These are phyloP conservation scores for Backusella tuberculispora DNA, from an alignment of 192 early-diverging fungal species.

Conservation along the genomic window DNA sequence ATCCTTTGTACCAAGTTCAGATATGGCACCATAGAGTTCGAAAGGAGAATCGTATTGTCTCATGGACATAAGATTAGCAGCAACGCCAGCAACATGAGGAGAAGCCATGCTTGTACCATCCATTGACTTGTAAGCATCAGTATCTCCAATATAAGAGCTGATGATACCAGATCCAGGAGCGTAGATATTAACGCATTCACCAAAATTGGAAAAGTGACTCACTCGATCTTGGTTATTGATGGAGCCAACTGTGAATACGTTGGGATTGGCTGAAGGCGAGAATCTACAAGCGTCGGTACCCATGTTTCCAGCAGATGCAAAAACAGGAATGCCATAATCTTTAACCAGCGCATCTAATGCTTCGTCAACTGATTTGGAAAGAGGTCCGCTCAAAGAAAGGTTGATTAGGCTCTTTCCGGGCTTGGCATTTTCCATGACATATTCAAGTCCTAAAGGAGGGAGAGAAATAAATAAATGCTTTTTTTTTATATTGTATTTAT, in stretches of 20 bases:
- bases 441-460: constrained; percentile 18
- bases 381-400: constrained; percentile 62
- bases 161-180: constrained; percentile 62
- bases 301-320: constrained; percentile 66
- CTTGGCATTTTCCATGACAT: constrained; percentile 29
- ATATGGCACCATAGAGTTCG: constrained; percentile 42
- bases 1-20: constrained; percentile 18
- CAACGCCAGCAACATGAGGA: constrained; percentile 55
- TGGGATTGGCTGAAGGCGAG: constrained; percentile 50
- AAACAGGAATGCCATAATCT: constrained; percentile 48
- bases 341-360: constrained; percentile 38
- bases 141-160: constrained; percentile 40
- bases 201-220: constrained; percentile 54
- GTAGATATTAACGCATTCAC: constrained; percentile 64
- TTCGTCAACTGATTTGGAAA: constrained; percentile 47
- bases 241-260: constrained; percentile 54
- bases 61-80: constrained; percentile 43
- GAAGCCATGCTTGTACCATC: constrained; percentile 59
- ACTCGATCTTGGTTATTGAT: constrained; percentile 43
- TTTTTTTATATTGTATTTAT: neutral
- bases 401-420: constrained; percentile 56
- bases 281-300: constrained; percentile 57
- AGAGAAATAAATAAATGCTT: constrained; percentile 17
- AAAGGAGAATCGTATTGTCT: constrained; percentile 26
- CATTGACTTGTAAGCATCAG: constrained; percentile 32